Conservation (phyloP, 257 asterid genomes). For the Dorcoceras hygrometricum region DNA sequence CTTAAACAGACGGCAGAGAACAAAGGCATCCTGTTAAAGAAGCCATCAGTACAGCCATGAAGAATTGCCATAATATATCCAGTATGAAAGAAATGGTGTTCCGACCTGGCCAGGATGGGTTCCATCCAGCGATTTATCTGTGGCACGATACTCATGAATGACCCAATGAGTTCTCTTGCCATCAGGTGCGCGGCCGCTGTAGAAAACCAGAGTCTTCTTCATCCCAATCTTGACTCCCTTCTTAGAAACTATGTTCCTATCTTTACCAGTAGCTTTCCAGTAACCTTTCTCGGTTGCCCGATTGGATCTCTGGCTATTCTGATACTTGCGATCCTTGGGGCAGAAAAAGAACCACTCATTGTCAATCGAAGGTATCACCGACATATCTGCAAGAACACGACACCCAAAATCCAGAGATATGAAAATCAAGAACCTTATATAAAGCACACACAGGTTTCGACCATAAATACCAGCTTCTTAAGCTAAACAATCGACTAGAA, state of each 20-base stretch:
- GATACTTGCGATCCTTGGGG: conserved; percentile 96
- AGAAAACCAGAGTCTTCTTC: conserved; percentile 88
- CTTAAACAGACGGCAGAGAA: conserved; percentile 83
- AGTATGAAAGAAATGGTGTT: neutral
- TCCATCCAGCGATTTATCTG: conserved; percentile 80
- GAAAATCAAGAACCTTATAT: too few species aligned
- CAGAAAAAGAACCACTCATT: conserved; percentile 99
- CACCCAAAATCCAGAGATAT: neutral
- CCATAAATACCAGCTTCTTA: neutral
- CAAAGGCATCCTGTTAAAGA: conserved; percentile 64
- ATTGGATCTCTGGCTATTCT: conserved; percentile 84
- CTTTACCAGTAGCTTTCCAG: conserved; percentile 99
- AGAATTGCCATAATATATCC: too few species aligned
- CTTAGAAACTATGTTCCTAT: conserved; percentile 64
- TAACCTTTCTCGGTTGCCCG: conserved; percentile 87
- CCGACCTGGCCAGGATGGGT: conserved; percentile 93
- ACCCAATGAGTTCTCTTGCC: conserved; percentile 97
- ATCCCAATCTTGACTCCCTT: conserved; percentile 82
- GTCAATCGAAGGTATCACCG: conserved; percentile 69
- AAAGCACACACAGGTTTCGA: too few species aligned
- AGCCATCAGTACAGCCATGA: conserved; percentile 20
- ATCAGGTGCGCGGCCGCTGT: conserved; percentile 91
- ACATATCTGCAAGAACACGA: conserved; percentile 61
- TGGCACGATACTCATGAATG: conserved; percentile 95
- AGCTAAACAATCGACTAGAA: conserved; percentile 1